phyloP scores from a whole-genome alignment of 768 basidiomycete species.

The Tricholoma terreum region DNA sequence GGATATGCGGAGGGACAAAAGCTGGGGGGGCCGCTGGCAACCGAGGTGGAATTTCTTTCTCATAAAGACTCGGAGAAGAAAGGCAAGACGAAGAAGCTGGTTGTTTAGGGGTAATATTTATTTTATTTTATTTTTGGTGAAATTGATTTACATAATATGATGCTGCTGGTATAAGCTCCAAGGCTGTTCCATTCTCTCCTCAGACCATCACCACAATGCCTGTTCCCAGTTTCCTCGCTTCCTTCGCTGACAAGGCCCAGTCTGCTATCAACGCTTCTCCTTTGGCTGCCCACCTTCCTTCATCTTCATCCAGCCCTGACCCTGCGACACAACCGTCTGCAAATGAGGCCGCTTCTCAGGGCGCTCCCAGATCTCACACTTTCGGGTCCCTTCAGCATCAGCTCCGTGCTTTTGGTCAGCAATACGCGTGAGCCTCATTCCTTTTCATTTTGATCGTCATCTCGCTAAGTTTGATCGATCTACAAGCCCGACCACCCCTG shows the following conservation, averaged over 20 bases:
- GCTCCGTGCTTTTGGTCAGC: conserved; percentile 69
- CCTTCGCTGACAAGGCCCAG: conserved; percentile 76
- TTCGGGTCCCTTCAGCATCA: conserved; percentile 68
- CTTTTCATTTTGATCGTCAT: background rate
- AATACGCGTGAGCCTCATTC: conserved; percentile 54
- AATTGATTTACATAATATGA: background rate
- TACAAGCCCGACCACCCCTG: conserved; percentile 52
- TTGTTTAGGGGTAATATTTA: conserved; percentile 41
- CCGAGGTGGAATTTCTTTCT: conserved; percentile 92
- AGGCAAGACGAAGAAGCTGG: conserved; percentile 80
- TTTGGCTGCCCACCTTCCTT: conserved; percentile 52
- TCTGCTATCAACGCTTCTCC: conserved; percentile 62
- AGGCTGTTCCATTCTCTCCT: conserved; percentile 9
- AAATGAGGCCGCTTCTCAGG: conserved; percentile 41
- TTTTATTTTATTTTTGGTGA: conserved; percentile 1
- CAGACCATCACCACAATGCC: conserved; percentile 41
- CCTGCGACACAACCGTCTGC: conserved; percentile 36
- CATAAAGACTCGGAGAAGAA: conserved; percentile 97
- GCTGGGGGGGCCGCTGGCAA: conserved; percentile 82
- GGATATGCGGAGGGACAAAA: conserved; percentile 74
- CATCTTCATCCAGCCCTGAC: conserved; percentile 35
- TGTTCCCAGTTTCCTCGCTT: conserved; percentile 58
- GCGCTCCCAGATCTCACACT: conserved; percentile 49
- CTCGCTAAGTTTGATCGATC: conserved; percentile 8
- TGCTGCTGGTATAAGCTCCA: background rate